Conservation (phyloP, 352 stramenopile genomes). For the Thraustotheca clavata region DNA sequence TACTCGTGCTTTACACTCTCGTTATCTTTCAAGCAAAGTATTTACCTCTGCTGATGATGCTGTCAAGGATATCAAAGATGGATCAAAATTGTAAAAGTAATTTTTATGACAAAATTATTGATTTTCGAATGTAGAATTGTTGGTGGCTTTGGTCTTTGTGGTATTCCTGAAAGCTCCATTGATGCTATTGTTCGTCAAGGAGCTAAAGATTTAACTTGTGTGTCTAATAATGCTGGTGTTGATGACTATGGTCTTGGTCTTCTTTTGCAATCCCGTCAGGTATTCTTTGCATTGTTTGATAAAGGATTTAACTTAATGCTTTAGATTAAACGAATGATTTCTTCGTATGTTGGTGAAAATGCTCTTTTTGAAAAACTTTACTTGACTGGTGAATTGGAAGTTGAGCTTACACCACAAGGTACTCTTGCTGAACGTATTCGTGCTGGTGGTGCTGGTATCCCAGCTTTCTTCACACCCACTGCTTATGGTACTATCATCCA, state of each 20-base stretch:
- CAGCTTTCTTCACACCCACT: constrained; percentile 95
- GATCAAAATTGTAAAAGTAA: constrained; percentile 54
- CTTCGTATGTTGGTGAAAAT: constrained; percentile 95
- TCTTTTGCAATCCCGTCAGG: constrained; percentile 88
- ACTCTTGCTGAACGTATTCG: constrained; percentile 91
- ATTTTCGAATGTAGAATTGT: constrained; percentile 40
- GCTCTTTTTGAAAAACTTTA: constrained; percentile 91
- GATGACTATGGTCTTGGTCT: constrained; percentile 91
- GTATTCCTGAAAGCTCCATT: constrained; percentile 89
- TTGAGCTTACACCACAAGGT: constrained; percentile 96
- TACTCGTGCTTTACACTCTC: neutral
- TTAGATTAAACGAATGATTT: constrained; percentile 95
- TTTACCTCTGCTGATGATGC: constrained; percentile 53
- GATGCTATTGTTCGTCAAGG: constrained; percentile 65
- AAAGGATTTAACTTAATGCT: neutral
- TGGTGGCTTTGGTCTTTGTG: constrained; percentile 87
- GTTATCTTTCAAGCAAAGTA: constrained; percentile 41
- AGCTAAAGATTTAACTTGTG: constrained; percentile 77
- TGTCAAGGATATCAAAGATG: constrained; percentile 63
- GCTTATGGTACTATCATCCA: constrained; percentile 90
- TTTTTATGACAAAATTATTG: neutral
- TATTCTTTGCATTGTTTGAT: constrained; percentile 17
- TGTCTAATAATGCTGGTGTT: constrained; percentile 91
- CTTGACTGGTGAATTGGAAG: constrained; percentile 86
- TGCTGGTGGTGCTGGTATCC: constrained; percentile 90